A percentile compares a stretch with the other conserved stretches of the same genome.
Conservation (phyloP, 2,329 filamentous ascomycete species). For the Aspergillus hiratsukae region DNA sequence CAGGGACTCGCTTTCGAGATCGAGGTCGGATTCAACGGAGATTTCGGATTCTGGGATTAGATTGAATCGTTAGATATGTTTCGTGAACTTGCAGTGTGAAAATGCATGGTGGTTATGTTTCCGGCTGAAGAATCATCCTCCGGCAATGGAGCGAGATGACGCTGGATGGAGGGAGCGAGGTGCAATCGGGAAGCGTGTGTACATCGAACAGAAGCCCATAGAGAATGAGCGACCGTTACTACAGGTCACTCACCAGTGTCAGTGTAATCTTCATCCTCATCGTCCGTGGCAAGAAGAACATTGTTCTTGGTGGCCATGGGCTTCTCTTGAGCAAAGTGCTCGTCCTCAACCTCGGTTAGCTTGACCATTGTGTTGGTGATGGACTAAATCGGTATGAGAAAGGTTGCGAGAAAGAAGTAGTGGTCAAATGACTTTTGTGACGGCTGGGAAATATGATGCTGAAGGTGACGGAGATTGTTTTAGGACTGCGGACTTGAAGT, state of each 20-base stretch:
- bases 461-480: conserved; percentile 20
- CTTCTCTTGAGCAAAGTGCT: conserved; percentile 77
- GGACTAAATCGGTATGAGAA: conserved; percentile 7
- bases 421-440: conserved; percentile 2
- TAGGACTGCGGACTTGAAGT: conserved; percentile 21
- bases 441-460: conserved; percentile 6
- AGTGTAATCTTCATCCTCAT: conserved; percentile 80
- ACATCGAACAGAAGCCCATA: background rate
- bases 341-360: conserved; percentile 93
- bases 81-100: background rate
- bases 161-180: background rate
- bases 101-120: background rate
- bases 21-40: conserved; percentile 70
- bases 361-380: conserved; percentile 68
- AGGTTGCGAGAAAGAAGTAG: background rate
- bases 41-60: conserved; percentile 67
- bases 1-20: conserved; percentile 55
- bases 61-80: conserved; percentile 11
- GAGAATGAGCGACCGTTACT: background rate
- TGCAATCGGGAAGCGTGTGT: background rate
- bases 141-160: background rate
- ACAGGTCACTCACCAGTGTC: conserved; percentile 68
- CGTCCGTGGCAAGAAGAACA: conserved; percentile 44
- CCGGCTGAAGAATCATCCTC: background rate
- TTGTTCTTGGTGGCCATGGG: conserved; percentile 59